Evolutionary conservation across 176 grass and related monocot genomes (phyloP), one percentile per base, ranked within the genome.

Genomic region (Phoenix roebelenii): DNA sequence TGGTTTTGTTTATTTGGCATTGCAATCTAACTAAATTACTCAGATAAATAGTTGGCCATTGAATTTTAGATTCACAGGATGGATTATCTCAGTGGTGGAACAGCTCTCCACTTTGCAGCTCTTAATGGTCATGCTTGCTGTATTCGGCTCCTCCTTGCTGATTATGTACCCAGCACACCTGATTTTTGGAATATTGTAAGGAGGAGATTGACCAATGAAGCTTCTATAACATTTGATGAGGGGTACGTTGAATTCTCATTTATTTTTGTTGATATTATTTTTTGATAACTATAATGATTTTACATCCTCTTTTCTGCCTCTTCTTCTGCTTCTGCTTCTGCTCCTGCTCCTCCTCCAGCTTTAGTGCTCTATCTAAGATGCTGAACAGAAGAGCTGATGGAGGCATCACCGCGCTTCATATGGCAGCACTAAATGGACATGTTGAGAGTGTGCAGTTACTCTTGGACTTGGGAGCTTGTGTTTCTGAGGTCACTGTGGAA

Each of bases 91-190:
- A 93, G 88, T 81, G 88, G 88, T 4, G 79, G 87, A 9, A 89
- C 82, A 25, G 94, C 94, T 67, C 76, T 98, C 64, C 94, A 98
- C 52, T 98, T 98, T 78, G 94, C 88, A 6, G 81, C 88, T 70
- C 71, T 93, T 68, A 89, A 89, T 78, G 94, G 94, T 76, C 84
- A 92, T 61, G 81, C 73, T 26, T 77, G 71, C 74, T 93, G 94
- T 68, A 75, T 98, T 57, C 88, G 94, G 29, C 73, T 98, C 57
- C 85, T 98, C 74, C 56, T 81, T 64, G 72, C 84, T 24, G 94
- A 98, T 81, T 85, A 78, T 16, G 73, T 98, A 52, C 94, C 94
- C 23, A 93, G 94, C 70, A 78, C 81, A 64, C 54, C 79, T 17
- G 81, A 93, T 18, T 98, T 98, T 86, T 93, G 84, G 78, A 83